These are phyloP conservation scores for Hypoxylon fuscum DNA, from an alignment of 495 filamentous ascomycete species.

Conservation along the genomic window DNA sequence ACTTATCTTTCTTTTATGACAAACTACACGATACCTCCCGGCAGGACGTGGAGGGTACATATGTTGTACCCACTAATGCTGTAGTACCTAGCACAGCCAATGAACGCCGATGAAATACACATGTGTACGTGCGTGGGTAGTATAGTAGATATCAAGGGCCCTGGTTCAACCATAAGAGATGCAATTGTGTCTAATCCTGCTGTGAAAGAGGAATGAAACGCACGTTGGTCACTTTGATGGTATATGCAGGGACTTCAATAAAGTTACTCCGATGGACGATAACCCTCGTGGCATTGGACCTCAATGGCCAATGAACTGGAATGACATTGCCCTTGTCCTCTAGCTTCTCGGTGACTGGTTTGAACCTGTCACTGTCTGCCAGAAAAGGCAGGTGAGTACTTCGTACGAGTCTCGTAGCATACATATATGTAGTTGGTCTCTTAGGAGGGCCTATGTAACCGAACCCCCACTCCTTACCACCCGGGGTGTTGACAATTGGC, in stretches of 20 bases:
- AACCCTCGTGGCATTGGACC: constrained; percentile 22
- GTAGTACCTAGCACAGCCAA: constrained; percentile 3
- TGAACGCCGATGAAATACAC: constrained; percentile 1
- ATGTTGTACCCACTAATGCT: constrained; percentile 7
- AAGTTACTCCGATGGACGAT: constrained; percentile 17
- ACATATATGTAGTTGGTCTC: no score
- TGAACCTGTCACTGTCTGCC: constrained; percentile 8
- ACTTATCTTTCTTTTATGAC: not conserved
- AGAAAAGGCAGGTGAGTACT: constrained; percentile 19
- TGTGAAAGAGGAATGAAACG: constrained; percentile 23
- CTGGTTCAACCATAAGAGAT: not conserved
- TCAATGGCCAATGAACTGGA: not conserved
- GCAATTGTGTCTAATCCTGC: not conserved
- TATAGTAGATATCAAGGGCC: not conserved
- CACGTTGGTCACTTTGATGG: constrained; percentile 3
- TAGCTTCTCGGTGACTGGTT: constrained; percentile 24
- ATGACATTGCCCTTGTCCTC: constrained; percentile 4
- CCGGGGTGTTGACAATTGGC: not conserved
- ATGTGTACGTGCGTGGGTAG: constrained; percentile 9
- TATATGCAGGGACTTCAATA: constrained; percentile 23
- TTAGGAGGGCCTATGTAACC: no score
- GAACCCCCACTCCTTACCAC: not conserved
- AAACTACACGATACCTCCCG: constrained; percentile 7
- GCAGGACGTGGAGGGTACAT: not conserved
- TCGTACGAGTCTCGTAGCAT: no score